These are phyloP conservation scores for Marasmius fiardii DNA, from an alignment of 1,284 basidiomycete genomes.

Conservation along the genomic window DNA sequence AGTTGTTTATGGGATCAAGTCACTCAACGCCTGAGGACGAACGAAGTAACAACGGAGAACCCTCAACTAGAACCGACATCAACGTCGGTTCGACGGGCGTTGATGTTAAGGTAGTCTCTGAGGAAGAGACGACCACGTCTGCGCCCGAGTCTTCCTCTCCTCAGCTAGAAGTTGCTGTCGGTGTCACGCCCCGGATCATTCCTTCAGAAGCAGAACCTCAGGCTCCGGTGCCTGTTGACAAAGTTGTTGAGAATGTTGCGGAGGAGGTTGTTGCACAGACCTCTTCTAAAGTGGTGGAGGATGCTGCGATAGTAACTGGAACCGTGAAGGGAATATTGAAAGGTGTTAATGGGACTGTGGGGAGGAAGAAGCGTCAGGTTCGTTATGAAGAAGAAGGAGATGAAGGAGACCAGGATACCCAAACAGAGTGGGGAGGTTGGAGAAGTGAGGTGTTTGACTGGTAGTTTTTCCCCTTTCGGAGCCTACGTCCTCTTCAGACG, in stretches of 20 bases:
- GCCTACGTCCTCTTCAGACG: too few relatives aligned
- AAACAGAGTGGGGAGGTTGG: not conserved
- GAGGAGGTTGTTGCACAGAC: not conserved
- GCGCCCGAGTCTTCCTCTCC: not conserved
- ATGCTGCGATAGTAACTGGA: not conserved
- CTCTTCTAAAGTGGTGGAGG: not conserved
- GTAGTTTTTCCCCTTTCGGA: not conserved
- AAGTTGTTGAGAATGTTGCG: not conserved
- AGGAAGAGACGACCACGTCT: not conserved
- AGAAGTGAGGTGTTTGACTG: not conserved
- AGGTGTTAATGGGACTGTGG: not conserved
- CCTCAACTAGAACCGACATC: not conserved
- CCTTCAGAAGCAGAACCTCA: not conserved
- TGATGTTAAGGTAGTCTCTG: not conserved
- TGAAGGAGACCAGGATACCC: not conserved
- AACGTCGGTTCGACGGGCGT: not conserved
- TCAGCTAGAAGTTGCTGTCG: not conserved
- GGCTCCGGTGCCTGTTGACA: not conserved
- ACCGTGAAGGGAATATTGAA: not conserved
- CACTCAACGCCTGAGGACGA: not conserved
- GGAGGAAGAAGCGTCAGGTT: not conserved
- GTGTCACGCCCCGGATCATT: not conserved
- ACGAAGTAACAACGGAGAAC: not conserved
- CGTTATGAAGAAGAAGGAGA: not conserved
- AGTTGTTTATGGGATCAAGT: not conserved